These are phyloP conservation scores for Cytospora paraplurivora DNA, from an alignment of 2,329 filamentous ascomycete genomes.

Conservation along the genomic window DNA sequence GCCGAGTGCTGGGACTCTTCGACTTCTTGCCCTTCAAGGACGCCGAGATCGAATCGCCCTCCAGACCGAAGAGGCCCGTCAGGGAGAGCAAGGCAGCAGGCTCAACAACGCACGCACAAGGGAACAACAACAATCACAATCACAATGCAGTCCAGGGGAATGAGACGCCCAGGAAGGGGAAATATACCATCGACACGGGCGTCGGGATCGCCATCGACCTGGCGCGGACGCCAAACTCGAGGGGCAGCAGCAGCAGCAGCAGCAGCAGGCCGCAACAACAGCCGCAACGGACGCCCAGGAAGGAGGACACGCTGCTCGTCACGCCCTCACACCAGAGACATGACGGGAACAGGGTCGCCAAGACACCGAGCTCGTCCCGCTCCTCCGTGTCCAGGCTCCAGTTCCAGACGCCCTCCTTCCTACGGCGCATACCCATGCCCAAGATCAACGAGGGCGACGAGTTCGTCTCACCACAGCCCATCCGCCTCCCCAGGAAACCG, in stretches of 20 bases:
- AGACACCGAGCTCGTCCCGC: slow-evolving; percentile 45
- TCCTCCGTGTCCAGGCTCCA: slow-evolving; percentile 58
- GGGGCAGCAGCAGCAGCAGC: slow-evolving; percentile 56
- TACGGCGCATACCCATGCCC: slow-evolving; percentile 56
- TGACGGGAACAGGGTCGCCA: slow-evolving; percentile 42
- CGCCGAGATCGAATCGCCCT: slow-evolving; percentile 48
- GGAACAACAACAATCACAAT: slow-evolving; percentile 34
- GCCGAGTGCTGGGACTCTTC: slow-evolving; percentile 75
- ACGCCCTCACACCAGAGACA: slow-evolving; percentile 61
- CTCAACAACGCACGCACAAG: slow-evolving; percentile 33
- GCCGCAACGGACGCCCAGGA: slow-evolving; percentile 21
- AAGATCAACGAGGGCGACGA: slow-evolving; percentile 59
- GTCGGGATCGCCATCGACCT: slow-evolving; percentile 35
- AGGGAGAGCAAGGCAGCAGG: slow-evolving; percentile 34
- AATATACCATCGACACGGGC: slow-evolving; percentile 32
- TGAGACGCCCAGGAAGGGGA: slow-evolving; percentile 51
- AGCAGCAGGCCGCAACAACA: slow-evolving; percentile 39
- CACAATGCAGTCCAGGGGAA: slow-evolving; percentile 43
- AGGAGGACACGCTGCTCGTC: slow-evolving; percentile 1
- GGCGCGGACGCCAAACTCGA: slow-evolving; percentile 54
- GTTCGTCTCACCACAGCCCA: slow-evolving; percentile 50
- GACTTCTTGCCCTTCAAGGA: slow-evolving; percentile 63
- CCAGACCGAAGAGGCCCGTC: slow-evolving; percentile 43
- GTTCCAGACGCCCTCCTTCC: slow-evolving; percentile 72
- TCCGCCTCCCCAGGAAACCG: slow-evolving; percentile 59